Evolutionary conservation across 106 monocot genomes (phyloP).

Genomic region (Dendrobium officinale): DNA sequence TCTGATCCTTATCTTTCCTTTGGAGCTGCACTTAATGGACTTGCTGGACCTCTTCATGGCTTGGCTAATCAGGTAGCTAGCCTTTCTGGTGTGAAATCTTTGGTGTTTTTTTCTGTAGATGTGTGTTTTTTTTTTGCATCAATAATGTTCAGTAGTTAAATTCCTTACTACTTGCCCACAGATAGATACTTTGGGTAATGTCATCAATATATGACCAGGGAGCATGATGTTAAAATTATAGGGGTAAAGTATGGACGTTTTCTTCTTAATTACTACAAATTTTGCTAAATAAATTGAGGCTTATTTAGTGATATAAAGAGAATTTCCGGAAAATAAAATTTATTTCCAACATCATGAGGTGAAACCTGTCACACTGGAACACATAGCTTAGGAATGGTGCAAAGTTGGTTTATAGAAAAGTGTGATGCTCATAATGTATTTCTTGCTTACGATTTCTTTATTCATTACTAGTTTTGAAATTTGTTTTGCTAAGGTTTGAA

Average conservation of each 20-base stretch:
- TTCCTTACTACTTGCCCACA: background rate
- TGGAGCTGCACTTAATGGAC: conserved; percentile 94
- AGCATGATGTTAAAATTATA: background rate
- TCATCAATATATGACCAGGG: background rate
- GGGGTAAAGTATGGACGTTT: background rate
- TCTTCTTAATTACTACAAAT: background rate
- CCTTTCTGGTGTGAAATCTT: background rate
- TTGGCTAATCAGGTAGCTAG: conserved; percentile 89
- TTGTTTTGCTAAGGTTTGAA: background rate
- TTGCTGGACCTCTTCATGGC: conserved; percentile 97
- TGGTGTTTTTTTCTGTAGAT: background rate
- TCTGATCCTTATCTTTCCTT: conserved; percentile 96
- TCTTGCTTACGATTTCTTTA: background rate
- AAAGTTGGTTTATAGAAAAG: background rate
- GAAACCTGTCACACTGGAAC: background rate
- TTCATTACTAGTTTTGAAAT: background rate
- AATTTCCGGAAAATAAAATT: background rate
- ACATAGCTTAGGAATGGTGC: background rate
- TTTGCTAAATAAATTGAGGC: background rate
- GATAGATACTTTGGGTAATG: background rate
- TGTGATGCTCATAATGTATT: background rate
- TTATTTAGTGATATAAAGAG: background rate
- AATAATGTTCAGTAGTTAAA: background rate
- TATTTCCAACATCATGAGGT: background rate
- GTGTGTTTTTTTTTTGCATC: background rate